These are phyloP conservation scores for Paramecium sexaurelia DNA, from an alignment of 73 alveolate genomes.

Conservation along the genomic window DNA sequence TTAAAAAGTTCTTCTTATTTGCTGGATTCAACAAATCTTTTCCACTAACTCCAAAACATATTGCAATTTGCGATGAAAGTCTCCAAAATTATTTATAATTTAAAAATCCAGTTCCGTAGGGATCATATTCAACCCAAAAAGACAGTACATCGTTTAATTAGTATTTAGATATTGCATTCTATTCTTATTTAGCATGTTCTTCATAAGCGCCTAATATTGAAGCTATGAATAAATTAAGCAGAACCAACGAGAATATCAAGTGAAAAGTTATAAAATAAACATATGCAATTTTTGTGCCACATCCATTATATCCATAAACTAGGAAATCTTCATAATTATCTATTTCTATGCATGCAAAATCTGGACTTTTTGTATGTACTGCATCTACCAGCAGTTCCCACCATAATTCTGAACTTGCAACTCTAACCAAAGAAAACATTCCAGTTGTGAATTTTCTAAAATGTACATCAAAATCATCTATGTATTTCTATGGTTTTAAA, in stretches of 20 bases:
- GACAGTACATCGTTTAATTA: slow-evolving; percentile 37
- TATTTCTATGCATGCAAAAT: slow-evolving; percentile 45
- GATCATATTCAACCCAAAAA: slow-evolving; percentile 58
- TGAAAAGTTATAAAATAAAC: background rate
- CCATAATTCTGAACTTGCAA: slow-evolving; percentile 64
- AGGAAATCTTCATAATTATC: slow-evolving; percentile 29
- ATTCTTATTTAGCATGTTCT: slow-evolving; percentile 58
- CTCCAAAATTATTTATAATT: slow-evolving; percentile 63
- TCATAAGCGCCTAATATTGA: slow-evolving; percentile 53
- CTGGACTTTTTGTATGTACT: background rate
- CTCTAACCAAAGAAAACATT: slow-evolving; percentile 56
- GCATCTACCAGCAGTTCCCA: slow-evolving; percentile 40
- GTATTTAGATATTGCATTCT: slow-evolving; percentile 56
- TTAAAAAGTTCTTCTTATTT: slow-evolving; percentile 31
- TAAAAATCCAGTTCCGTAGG: slow-evolving; percentile 57
- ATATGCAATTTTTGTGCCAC: slow-evolving; percentile 53
- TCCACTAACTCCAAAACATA: slow-evolving; percentile 30
- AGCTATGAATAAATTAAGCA: slow-evolving; percentile 60
- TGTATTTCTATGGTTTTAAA: background rate
- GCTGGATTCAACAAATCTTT: slow-evolving; percentile 35
- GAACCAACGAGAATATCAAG: slow-evolving; percentile 35
- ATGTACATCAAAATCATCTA: slow-evolving; percentile 52
- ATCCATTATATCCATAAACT: slow-evolving; percentile 56
- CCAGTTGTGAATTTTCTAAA: slow-evolving; percentile 50
- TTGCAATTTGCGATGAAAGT: slow-evolving; percentile 56